Evolutionary conservation across 2,329 filamentous ascomycete species (phyloP), one percentile per base, ranked within the genome.

Genomic region (Waltergamsia citrina): DNA sequence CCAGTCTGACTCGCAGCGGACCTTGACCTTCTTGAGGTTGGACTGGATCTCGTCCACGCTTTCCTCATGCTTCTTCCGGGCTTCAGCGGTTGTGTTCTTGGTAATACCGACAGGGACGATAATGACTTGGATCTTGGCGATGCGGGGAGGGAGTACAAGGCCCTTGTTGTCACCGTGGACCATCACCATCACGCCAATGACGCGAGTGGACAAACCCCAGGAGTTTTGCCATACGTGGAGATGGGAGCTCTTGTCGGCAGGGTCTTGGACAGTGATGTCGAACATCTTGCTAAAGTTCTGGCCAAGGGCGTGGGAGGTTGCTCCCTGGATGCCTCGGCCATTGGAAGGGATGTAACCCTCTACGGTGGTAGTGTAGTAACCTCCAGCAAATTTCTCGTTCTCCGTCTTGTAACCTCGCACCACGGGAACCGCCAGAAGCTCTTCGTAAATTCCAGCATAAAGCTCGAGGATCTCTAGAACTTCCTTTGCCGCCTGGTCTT

Each of bases 271-370:
- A 1, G 83, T 94, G 57, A 98, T 96, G 59, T 92, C 83, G 57
- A 96, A 98, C 88, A 98, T 98, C 65, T 93, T 95, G 58, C 82
- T 88, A 65, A 98, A 98, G 65, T 98, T 95, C 63, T 98, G 92
- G 34, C 92, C 92, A 7, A 98, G 71, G 49, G 80, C 86, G 67
- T 98, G 92, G 34, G 86, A 94, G 26, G 92, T 98, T 34, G 79
- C 92, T 44, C 88, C 92, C 64, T 98, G 92, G 40, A 98, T 96
- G 57, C 92, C 92, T 54, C 92, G 83, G 17, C 92, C 92, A 43
- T 93, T 96, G 41, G 86, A 79, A 23, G 92, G 88, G 45, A 98
- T 95, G 59, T 94, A 98, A 22, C 87, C 92, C 63, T 98, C 92
- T 31, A 94, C 84, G 2, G 92, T 98, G 38, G 90, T 94, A 31